These are phyloP conservation scores for Boletus reticulatus DNA, from an alignment of 768 basidiomycete genomes.

Conservation along the genomic window DNA sequence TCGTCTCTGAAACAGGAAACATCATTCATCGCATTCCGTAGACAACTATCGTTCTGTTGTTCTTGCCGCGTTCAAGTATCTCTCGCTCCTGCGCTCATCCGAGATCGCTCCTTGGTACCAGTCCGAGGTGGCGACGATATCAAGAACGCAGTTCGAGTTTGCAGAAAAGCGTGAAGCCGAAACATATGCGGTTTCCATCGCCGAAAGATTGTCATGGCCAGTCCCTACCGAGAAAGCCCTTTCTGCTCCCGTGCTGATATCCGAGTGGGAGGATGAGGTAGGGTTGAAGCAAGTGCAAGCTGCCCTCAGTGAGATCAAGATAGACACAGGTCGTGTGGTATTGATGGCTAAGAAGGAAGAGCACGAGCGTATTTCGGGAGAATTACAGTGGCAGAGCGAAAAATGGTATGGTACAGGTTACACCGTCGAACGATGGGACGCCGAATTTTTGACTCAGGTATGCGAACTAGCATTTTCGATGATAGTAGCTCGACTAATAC, in stretches of 20 bases:
- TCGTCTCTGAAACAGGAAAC: not conserved
- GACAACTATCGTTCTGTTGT: constrained; percentile 75
- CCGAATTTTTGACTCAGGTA: constrained; percentile 58
- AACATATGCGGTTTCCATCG: constrained; percentile 71
- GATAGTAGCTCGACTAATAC: not conserved
- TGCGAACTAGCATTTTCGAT: constrained; percentile 1
- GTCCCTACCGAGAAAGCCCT: constrained; percentile 77
- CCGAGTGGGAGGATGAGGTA: constrained; percentile 66
- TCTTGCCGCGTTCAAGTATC: constrained; percentile 73
- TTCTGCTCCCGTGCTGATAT: constrained; percentile 64
- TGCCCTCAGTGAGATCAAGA: constrained; percentile 57
- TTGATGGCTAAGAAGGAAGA: constrained; percentile 78
- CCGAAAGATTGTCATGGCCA: constrained; percentile 77
- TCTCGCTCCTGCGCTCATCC: constrained; percentile 64
- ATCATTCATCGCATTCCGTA: constrained; percentile 8
- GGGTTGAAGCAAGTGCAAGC: constrained; percentile 53
- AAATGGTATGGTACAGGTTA: constrained; percentile 94
- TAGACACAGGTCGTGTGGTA: constrained; percentile 63
- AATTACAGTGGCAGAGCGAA: constrained; percentile 68
- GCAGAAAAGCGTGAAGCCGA: constrained; percentile 81
- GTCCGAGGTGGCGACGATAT: constrained; percentile 69
- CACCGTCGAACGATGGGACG: constrained; percentile 65
- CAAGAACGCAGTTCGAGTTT: constrained; percentile 79
- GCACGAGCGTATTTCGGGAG: constrained; percentile 48
- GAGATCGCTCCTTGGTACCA: constrained; percentile 66